Conservation (phyloP, 805 yeast species). For the Monosporozyma aerobia region DNA sequence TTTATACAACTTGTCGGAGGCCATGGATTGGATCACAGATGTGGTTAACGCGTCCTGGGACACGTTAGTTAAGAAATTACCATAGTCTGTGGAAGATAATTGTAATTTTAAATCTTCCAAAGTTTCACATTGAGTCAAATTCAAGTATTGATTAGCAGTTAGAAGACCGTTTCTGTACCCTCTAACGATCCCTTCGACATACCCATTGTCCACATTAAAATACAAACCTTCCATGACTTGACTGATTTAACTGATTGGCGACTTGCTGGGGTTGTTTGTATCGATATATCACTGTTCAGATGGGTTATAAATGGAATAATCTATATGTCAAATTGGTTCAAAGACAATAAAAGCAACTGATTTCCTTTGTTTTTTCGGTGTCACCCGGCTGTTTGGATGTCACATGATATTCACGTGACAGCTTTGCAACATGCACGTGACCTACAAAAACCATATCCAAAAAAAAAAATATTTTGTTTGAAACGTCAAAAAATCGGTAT, state of each 20-base stretch:
- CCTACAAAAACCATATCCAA: too few species aligned
- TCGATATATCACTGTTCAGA: too few species aligned
- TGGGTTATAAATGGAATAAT: too few species aligned
- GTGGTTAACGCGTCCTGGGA: slow-evolving; percentile 74
- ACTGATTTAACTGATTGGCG: not conserved
- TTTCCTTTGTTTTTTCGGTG: too few species aligned
- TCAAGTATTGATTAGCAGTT: slow-evolving; percentile 71
- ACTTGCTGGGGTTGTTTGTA: too few species aligned
- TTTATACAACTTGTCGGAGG: slow-evolving; percentile 62
- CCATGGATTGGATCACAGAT: slow-evolving; percentile 71
- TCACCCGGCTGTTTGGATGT: too few species aligned
- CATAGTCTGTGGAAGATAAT: slow-evolving; percentile 92
- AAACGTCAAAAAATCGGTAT: too few species aligned
- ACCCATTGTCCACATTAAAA: slow-evolving; percentile 86
- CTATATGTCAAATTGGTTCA: too few species aligned
- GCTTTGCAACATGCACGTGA: too few species aligned
- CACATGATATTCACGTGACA: too few species aligned
- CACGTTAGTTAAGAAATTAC: slow-evolving; percentile 75
- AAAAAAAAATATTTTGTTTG: too few species aligned
- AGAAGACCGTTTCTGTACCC: slow-evolving; percentile 85
- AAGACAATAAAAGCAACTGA: too few species aligned
- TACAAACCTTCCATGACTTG: slow-evolving; percentile 77
- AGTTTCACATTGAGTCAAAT: slow-evolving; percentile 91
- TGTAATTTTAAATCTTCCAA: slow-evolving; percentile 91
- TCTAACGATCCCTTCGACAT: slow-evolving; percentile 87